A percentile compares a stretch with the other conserved stretches of the same genome.
Conservation (phyloP, 2,329 filamentous ascomycete genomes). For the Penicillium sclerotiorum region DNA sequence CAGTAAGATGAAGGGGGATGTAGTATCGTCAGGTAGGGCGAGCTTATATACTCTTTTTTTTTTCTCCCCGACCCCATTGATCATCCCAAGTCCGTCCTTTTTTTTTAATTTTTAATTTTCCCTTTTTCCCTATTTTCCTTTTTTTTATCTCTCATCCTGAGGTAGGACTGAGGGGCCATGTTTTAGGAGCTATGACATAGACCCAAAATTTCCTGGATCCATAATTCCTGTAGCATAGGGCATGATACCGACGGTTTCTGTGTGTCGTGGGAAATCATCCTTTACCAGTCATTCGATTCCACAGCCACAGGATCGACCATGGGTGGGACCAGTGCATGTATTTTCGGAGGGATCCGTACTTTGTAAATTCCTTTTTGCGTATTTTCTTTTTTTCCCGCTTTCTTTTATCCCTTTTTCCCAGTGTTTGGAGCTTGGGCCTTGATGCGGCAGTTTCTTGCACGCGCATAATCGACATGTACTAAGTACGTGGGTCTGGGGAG, state of each 20-base stretch:
- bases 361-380: slow-evolving; percentile 1
- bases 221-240: slow-evolving; percentile 1
- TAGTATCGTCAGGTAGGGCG: slow-evolving; percentile 4
- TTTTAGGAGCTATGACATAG: slow-evolving; percentile 22
- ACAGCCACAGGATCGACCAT: slow-evolving; percentile 26
- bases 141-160: slow-evolving; percentile 1
- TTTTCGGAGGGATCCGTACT: slow-evolving; percentile 16
- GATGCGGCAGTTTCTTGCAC: slow-evolving; percentile 6
- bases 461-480: neutral
- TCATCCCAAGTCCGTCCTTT: neutral
- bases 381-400: neutral
- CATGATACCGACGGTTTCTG: slow-evolving; percentile 4
- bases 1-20: slow-evolving; percentile 17
- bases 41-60: slow-evolving; percentile 23
- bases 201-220: slow-evolving; percentile 3
- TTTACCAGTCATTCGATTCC: slow-evolving; percentile 16
- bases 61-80: neutral
- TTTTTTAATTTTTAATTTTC: neutral
- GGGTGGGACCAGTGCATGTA: slow-evolving; percentile 18
- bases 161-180: slow-evolving; percentile 19
- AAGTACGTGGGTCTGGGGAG: slow-evolving; percentile 9
- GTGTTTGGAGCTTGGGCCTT: slow-evolving; percentile 21
- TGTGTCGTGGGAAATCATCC: slow-evolving; percentile 11
- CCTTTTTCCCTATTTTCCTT: neutral
- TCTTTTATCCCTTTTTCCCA: neutral